These are phyloP conservation scores for Russula dissimulans DNA, from an alignment of 768 basidiomycete species.

Conservation along the genomic window DNA sequence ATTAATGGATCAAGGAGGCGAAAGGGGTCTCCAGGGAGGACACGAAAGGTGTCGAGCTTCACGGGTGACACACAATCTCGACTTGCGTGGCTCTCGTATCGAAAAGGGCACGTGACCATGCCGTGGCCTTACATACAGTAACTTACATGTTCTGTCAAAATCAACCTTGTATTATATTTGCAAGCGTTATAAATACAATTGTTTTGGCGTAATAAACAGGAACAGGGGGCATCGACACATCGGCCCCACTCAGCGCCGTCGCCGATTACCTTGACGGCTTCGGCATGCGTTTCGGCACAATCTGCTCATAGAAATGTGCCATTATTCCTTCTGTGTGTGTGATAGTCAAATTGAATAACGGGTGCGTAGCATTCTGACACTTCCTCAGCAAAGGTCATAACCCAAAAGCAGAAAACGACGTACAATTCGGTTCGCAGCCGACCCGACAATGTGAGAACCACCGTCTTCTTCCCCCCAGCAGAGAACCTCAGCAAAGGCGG, in stretches of 20 bases:
- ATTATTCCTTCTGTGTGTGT: constrained; percentile 60
- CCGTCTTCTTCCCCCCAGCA: constrained; percentile 64
- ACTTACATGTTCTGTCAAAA: no score
- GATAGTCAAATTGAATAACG: constrained; percentile 65
- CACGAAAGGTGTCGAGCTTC: background rate
- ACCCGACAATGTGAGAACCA: constrained; percentile 47
- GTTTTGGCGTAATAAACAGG: background rate
- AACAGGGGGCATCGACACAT: no score
- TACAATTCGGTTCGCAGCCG: constrained; percentile 53
- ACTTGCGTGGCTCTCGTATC: no score
- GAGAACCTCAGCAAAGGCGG: constrained; percentile 45
- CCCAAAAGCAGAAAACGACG: constrained; percentile 21
- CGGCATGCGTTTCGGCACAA: constrained; percentile 26
- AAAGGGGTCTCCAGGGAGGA: background rate
- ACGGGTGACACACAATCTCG: no score
- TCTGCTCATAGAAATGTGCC: constrained; percentile 64
- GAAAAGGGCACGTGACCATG: background rate
- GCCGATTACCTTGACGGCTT: background rate
- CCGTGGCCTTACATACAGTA: no score
- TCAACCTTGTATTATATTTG: no score
- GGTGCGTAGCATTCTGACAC: constrained; percentile 70
- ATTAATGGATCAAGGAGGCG: background rate
- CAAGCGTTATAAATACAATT: background rate
- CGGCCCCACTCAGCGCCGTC: background rate
- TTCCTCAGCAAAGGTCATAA: background rate